Conservation (phyloP, 768 basidiomycete species). For the Mycena metata region DNA sequence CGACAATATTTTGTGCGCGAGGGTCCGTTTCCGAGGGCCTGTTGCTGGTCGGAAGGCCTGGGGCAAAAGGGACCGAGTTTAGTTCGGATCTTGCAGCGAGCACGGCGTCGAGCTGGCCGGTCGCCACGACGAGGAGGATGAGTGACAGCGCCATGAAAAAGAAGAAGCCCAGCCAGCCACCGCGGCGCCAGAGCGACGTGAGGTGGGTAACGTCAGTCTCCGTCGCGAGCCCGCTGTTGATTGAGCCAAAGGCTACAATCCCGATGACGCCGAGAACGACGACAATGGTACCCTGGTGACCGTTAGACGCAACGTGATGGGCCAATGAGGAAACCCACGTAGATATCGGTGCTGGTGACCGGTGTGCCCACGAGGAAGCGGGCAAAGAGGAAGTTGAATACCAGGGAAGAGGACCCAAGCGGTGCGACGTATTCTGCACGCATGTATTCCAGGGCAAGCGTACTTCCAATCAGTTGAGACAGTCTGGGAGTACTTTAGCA, state of each 20-base stretch:
- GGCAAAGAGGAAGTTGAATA: slow-evolving; percentile 98
- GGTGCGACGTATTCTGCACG: slow-evolving; percentile 93
- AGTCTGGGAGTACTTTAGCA: slow-evolving; percentile 58
- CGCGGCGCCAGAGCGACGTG: slow-evolving; percentile 86
- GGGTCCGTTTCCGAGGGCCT: slow-evolving; percentile 21
- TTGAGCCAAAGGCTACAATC: slow-evolving; percentile 88
- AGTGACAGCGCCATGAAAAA: slow-evolving; percentile 82
- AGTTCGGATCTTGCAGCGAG: slow-evolving; percentile 80
- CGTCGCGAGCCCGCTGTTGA: slow-evolving; percentile 82
- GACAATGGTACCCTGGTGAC: slow-evolving; percentile 78
- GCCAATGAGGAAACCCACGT: slow-evolving; percentile 60
- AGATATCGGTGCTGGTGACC: slow-evolving; percentile 86
- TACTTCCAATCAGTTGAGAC: slow-evolving; percentile 90
- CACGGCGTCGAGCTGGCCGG: slow-evolving; percentile 79
- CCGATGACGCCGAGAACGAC: slow-evolving; percentile 89
- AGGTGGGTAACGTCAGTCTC: slow-evolving; percentile 84
- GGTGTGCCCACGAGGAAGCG: slow-evolving; percentile 89
- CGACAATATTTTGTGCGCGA: slow-evolving; percentile 20
- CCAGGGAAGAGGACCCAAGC: slow-evolving; percentile 90
- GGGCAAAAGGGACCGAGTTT: slow-evolving; percentile 66
- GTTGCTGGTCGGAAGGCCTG: slow-evolving; percentile 47
- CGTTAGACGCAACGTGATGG: slow-evolving; percentile 10
- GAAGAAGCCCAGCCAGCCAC: slow-evolving; percentile 94
- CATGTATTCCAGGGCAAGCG: slow-evolving; percentile 89
- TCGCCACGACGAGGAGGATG: slow-evolving; percentile 73